Conservation (phyloP, 2,329 filamentous ascomycete genomes). For the Monilinia fructicola region DNA sequence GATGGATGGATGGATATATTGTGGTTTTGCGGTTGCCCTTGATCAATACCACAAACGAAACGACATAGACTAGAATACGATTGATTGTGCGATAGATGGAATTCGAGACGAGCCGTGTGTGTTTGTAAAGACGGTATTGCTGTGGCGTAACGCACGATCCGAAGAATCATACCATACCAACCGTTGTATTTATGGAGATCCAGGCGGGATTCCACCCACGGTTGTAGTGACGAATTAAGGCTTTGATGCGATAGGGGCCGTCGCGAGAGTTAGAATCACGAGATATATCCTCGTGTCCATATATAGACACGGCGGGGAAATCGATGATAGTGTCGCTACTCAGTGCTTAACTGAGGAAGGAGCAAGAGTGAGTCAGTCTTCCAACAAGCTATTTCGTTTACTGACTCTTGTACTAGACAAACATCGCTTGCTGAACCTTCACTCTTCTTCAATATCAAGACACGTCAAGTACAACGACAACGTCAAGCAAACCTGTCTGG, state of each 20-base stretch:
- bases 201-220: neutral
- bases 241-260: neutral
- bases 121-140: neutral
- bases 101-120: neutral
- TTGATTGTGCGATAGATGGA: conserved; percentile 1
- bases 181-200: neutral
- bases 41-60: neutral
- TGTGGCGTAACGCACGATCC: neutral
- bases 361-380: conserved; percentile 7
- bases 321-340: neutral
- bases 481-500: neutral
- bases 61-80: neutral
- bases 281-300: neutral
- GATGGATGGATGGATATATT: neutral
- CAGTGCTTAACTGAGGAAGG: neutral
- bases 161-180: neutral
- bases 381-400: neutral
- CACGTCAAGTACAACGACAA: neutral
- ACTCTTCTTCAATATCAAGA: neutral
- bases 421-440: neutral
- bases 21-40: neutral
- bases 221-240: neutral
- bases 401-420: conserved; percentile 9
- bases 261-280: conserved; percentile 4
- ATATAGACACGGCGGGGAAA: neutral